phyloP scores from a whole-genome alignment of 352 stramenopile species.

The Elongisporangium anandrum region DNA sequence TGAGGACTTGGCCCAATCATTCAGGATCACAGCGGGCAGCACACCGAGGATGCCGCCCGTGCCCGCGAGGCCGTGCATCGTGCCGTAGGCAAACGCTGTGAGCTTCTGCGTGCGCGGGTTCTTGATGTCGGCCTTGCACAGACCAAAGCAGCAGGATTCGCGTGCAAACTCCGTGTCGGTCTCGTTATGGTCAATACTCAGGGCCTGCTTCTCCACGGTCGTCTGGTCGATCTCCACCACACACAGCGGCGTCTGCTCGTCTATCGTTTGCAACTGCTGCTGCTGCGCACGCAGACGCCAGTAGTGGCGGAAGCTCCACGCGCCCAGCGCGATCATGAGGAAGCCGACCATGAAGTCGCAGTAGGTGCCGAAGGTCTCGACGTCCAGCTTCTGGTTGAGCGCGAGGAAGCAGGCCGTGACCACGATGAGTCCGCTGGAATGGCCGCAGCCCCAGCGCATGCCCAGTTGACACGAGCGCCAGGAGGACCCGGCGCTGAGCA shows the following conservation, averaged over 20 bases:
- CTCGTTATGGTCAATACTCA: constrained; percentile 15
- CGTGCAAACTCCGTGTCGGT: constrained; percentile 1
- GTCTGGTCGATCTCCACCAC: constrained; percentile 20
- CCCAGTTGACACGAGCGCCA: constrained; percentile 73
- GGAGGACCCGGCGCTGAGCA: constrained; percentile 67
- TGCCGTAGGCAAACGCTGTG: constrained; percentile 78
- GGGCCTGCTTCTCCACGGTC: constrained; percentile 27
- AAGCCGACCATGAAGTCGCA: constrained; percentile 71
- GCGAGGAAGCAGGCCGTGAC: constrained; percentile 60
- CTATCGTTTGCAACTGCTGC: constrained; percentile 6
- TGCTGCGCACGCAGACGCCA: constrained; percentile 18
- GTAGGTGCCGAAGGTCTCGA: constrained; percentile 49
- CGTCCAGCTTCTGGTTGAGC: constrained; percentile 36
- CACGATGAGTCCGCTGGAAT: constrained; percentile 76
- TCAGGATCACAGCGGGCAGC: constrained; percentile 82
- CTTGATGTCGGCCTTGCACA: constrained; percentile 47
- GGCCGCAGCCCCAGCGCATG: constrained; percentile 86
- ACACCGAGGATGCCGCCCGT: constrained; percentile 73
- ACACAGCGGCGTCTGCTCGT: constrained; percentile 18
- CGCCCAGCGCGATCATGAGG: constrained; percentile 60
- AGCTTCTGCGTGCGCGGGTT: constrained; percentile 50
- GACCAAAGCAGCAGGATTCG: constrained; percentile 31
- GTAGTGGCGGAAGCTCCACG: constrained; percentile 58
- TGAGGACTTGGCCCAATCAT: constrained; percentile 61
- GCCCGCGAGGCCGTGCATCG: constrained; percentile 82